A percentile compares a stretch with the other conserved stretches of the same genome.
Evolutionary conservation across 2,329 filamentous ascomycete genomes (phyloP).

Genomic region (Paracamarosporium sp.): DNA sequence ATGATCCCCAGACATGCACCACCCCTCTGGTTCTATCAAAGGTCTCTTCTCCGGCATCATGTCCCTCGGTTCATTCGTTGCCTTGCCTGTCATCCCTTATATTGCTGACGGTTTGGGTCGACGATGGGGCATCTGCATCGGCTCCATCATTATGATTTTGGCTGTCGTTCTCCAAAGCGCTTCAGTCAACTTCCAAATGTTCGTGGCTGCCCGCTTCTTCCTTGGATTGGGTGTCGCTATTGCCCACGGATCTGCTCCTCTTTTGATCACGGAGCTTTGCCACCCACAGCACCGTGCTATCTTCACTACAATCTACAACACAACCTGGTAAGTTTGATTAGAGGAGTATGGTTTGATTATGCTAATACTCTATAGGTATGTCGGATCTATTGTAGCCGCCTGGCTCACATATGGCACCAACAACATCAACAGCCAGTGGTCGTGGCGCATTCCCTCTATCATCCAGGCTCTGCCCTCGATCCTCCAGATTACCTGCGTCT

Average conservation of each 20-base stretch:
- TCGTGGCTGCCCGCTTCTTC: slow-evolving; percentile 34
- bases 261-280: slow-evolving; percentile 54
- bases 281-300: slow-evolving; percentile 42
- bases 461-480: slow-evolving; percentile 55
- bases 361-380: slow-evolving; percentile 58
- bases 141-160: slow-evolving; percentile 36
- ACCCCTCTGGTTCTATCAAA: slow-evolving; percentile 32
- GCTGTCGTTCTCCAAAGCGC: slow-evolving; percentile 31
- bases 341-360: background rate
- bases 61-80: slow-evolving; percentile 30
- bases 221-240: slow-evolving; percentile 35
- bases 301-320: slow-evolving; percentile 31
- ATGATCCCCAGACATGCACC: slow-evolving; percentile 22
- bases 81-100: slow-evolving; percentile 31
- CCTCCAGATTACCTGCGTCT: slow-evolving; percentile 49
- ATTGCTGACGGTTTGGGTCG: slow-evolving; percentile 33
- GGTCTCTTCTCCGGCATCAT: slow-evolving; percentile 36
- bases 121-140: slow-evolving; percentile 34
- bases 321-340: slow-evolving; percentile 56
- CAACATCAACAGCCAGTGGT: slow-evolving; percentile 53
- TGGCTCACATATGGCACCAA: slow-evolving; percentile 52
- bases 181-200: slow-evolving; percentile 36
- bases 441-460: slow-evolving; percentile 60
- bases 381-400: slow-evolving; percentile 60
- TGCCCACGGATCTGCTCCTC: slow-evolving; percentile 30